Evolutionary conservation across 225 moss, liverwort and hornwort genomes (phyloP).

Genomic region (Physcomitrellopsis africana): DNA sequence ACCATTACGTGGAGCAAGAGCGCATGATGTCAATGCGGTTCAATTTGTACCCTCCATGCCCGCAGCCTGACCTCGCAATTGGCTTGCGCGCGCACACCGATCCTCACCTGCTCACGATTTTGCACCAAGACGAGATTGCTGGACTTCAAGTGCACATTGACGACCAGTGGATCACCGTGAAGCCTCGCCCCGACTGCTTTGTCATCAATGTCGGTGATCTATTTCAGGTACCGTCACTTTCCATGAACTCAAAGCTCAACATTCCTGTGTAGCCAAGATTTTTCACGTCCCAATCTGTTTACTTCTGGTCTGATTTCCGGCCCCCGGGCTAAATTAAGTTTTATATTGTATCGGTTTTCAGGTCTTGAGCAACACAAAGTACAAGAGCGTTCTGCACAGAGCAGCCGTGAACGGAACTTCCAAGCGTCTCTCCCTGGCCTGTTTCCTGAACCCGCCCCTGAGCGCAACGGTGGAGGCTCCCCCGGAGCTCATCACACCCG

Average conservation of each 20-base stretch:
- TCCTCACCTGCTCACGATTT: constrained; percentile 51
- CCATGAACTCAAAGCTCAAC: too few species aligned
- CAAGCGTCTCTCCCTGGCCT: constrained; percentile 61
- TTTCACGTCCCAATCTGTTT: too few species aligned
- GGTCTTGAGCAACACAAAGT: constrained; percentile 66
- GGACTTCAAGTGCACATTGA: constrained; percentile 57
- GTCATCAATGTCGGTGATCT: constrained; percentile 66
- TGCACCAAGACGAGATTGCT: constrained; percentile 57
- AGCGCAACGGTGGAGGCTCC: constrained; percentile 51
- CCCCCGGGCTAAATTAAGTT: neutral
- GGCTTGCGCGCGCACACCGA: constrained; percentile 60
- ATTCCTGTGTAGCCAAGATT: neutral
- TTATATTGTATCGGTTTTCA: constrained; percentile 4
- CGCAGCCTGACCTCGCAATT: constrained; percentile 52
- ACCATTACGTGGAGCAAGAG: constrained; percentile 44
- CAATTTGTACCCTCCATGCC: constrained; percentile 58
- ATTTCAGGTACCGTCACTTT: constrained; percentile 45
- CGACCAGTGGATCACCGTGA: constrained; percentile 60
- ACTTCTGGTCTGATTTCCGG: too few species aligned
- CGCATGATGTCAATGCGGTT: constrained; percentile 63
- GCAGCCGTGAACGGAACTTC: constrained; percentile 63
- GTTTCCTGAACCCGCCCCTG: constrained; percentile 56
- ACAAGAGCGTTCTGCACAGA: constrained; percentile 66
- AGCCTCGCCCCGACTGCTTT: constrained; percentile 60
- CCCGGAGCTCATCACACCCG: constrained; percentile 46